These are phyloP conservation scores for Bryum argenteum DNA, from an alignment of 225 moss, liverwort and hornwort genomes.

Conservation along the genomic window DNA sequence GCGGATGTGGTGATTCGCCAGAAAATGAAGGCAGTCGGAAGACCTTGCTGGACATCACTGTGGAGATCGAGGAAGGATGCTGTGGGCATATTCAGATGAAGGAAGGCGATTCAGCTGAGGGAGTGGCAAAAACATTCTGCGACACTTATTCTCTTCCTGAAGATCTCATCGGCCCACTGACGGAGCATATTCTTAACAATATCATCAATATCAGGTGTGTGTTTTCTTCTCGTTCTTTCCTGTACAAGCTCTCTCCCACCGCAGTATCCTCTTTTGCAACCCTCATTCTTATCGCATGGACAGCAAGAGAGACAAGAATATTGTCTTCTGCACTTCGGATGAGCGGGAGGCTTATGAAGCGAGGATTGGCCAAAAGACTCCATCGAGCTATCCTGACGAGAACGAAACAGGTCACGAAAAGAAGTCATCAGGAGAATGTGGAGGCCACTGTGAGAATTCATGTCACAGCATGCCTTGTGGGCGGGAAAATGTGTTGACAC, in stretches of 20 bases:
- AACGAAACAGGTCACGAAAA: conserved; percentile 26
- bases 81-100: conserved; percentile 80
- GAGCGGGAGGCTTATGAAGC: conserved; percentile 50
- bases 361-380: conserved; percentile 38
- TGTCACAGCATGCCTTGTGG: conserved; percentile 21
- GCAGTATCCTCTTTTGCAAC: background rate
- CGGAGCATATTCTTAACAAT: conserved; percentile 83
- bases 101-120: conserved; percentile 91
- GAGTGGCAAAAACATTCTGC: conserved; percentile 78
- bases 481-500: conserved; percentile 25
- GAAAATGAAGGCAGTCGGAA: conserved; percentile 65
- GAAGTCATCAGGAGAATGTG: conserved; percentile 40
- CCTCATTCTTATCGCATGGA: conserved; percentile 18
- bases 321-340: conserved; percentile 58
- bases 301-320: conserved; percentile 70
- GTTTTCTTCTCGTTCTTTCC: conserved; percentile 10
- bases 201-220: conserved; percentile 75
- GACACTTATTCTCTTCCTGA: conserved; percentile 68
- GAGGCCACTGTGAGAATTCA: conserved; percentile 29
- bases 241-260: too few relatives aligned
- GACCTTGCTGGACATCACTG: conserved; percentile 77
- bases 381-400: conserved; percentile 28
- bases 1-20: conserved; percentile 25
- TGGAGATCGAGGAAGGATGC: conserved; percentile 87
- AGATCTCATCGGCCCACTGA: conserved; percentile 76